Evolutionary conservation across 1,139 yeast species (phyloP).

Genomic region (Chernovozyma aurita): DNA sequence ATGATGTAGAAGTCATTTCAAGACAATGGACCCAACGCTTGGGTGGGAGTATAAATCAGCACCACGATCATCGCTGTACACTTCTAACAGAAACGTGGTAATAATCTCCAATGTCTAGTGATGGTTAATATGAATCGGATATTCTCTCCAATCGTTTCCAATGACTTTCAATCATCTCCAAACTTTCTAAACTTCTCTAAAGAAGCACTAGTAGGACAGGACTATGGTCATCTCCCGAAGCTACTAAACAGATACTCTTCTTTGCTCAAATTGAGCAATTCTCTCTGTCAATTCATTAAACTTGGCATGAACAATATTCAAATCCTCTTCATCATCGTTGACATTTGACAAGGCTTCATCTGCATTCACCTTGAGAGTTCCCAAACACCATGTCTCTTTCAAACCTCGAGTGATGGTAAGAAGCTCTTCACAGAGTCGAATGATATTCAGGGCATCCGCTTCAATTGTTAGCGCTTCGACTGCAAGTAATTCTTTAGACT

Average conservation of each 20-base stretch:
- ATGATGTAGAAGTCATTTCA: too few relatives aligned
- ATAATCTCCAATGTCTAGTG: too few relatives aligned
- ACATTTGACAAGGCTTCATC: constrained; percentile 8
- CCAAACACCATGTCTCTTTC: constrained; percentile 56
- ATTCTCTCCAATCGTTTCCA: too few relatives aligned
- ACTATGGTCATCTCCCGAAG: too few relatives aligned
- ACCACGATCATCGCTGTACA: too few relatives aligned
- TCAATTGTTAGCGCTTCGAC: constrained; percentile 55
- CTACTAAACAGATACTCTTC: neutral
- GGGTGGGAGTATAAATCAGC: too few relatives aligned
- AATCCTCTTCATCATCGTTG: constrained; percentile 17
- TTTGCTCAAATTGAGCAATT: constrained; percentile 25
- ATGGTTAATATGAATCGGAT: too few relatives aligned
- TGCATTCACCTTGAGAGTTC: constrained; percentile 40
- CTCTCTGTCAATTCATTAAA: constrained; percentile 39
- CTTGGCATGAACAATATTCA: constrained; percentile 27
- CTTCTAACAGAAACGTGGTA: too few relatives aligned
- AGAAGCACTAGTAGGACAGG: too few relatives aligned
- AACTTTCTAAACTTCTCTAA: too few relatives aligned
- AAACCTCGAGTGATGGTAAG: constrained; percentile 44
- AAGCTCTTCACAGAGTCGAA: constrained; percentile 50
- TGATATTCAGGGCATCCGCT: constrained; percentile 47
- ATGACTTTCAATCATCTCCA: too few relatives aligned
- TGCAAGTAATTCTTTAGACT: constrained; percentile 48
- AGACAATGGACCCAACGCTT: too few relatives aligned